phyloP scores from a whole-genome alignment of 129 eudicot genomes.

The Saposhnikovia divaricata region DNA sequence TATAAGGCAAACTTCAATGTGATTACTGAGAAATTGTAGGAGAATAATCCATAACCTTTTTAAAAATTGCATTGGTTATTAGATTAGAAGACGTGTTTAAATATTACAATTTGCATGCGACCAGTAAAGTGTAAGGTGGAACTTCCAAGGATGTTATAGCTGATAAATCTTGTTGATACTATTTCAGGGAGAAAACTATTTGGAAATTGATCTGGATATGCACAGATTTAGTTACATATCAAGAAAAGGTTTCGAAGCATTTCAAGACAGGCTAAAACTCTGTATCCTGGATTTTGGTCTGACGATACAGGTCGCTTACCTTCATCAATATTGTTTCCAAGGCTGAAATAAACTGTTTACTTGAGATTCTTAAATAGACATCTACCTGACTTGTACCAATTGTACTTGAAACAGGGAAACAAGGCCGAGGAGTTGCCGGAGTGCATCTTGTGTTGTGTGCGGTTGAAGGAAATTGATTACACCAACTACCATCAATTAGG shows the following conservation, averaged over 20 bases:
- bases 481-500: constrained; percentile 49
- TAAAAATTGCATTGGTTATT: background rate
- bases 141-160: background rate
- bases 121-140: background rate
- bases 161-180: constrained; percentile 5
- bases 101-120: background rate
- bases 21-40: background rate
- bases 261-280: constrained; percentile 64
- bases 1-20: background rate
- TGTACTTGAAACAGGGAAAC: constrained; percentile 56
- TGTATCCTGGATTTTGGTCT: constrained; percentile 84
- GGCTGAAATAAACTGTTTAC: background rate
- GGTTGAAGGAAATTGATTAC: constrained; percentile 70
- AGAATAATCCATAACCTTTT: background rate
- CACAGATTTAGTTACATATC: constrained; percentile 92
- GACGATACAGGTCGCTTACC: constrained; percentile 68
- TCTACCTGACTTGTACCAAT: background rate
- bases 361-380: background rate
- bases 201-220: constrained; percentile 92
- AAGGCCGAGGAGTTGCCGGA: constrained; percentile 90
- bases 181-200: constrained; percentile 90
- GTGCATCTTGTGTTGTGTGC: constrained; percentile 63
- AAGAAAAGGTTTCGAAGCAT: constrained; percentile 89
- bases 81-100: background rate
- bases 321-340: background rate